Conservation (phyloP, 768 basidiomycete genomes). For the Suillus brevipes region DNA sequence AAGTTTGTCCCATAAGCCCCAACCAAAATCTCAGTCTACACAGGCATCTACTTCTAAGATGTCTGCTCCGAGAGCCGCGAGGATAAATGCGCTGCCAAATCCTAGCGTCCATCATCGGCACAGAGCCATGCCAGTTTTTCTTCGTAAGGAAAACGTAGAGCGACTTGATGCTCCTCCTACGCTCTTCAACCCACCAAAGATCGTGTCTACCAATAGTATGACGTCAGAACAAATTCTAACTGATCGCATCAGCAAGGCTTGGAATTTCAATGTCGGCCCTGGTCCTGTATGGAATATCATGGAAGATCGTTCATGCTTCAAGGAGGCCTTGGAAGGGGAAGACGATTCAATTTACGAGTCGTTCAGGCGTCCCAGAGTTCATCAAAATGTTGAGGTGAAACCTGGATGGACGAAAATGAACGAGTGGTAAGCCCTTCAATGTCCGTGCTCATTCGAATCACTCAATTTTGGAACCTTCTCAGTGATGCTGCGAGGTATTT, state of each 20-base stretch:
- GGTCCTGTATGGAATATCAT: constrained; percentile 79
- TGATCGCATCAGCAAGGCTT: constrained; percentile 62
- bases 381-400: constrained; percentile 43
- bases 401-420: constrained; percentile 48
- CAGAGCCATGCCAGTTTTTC: constrained; percentile 61
- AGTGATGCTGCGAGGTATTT: constrained; percentile 63
- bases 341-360: constrained; percentile 43
- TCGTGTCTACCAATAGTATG: constrained; percentile 56
- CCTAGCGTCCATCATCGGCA: constrained; percentile 76
- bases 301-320: constrained; percentile 80
- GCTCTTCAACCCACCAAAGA: constrained; percentile 46
- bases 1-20: constrained; percentile 22
- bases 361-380: constrained; percentile 59
- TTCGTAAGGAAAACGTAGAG: constrained; percentile 52
- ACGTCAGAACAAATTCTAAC: constrained; percentile 48
- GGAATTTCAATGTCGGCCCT: constrained; percentile 71
- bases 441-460: constrained; percentile 7
- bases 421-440: constrained; percentile 43
- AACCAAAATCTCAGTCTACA: constrained; percentile 15
- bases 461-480: not conserved
- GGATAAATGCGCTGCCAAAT: constrained; percentile 60
- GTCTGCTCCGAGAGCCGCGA: constrained; percentile 21
- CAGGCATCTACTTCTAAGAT: constrained; percentile 9
- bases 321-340: constrained; percentile 48
- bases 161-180: constrained; percentile 52